Conservation (phyloP, 108 stramenopile genomes). For the Skeletonema costatum region DNA sequence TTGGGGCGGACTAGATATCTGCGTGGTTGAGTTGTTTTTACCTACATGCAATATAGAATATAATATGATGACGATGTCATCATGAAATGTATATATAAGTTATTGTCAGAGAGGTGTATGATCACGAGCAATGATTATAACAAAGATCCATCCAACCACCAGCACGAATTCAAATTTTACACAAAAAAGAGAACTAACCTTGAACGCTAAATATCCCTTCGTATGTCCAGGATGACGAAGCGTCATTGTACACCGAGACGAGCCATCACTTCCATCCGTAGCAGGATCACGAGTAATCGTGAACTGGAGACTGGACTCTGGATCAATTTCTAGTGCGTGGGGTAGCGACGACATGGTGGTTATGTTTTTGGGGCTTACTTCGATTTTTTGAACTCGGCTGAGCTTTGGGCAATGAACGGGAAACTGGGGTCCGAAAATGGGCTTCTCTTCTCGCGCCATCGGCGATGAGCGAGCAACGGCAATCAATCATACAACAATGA, state of each 20-base stretch:
- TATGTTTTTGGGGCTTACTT: background rate
- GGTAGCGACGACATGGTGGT: conserved; percentile 10
- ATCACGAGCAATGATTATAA: background rate
- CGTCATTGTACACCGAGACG: conserved; percentile 70
- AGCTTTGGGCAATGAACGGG: background rate
- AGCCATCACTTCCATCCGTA: conserved; percentile 36
- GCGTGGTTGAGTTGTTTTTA: conserved; percentile 92
- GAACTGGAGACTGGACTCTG: conserved; percentile 77
- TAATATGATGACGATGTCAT: background rate
- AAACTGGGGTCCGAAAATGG: background rate
- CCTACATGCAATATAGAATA: too few relatives aligned
- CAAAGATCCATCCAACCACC: too few relatives aligned
- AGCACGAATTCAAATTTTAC: background rate
- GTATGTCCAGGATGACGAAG: conserved; percentile 71
- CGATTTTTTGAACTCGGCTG: background rate
- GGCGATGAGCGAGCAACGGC: background rate
- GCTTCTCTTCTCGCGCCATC: background rate
- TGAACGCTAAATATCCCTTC: conserved; percentile 74
- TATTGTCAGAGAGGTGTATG: background rate
- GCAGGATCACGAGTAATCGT: conserved; percentile 55
- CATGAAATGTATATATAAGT: background rate
- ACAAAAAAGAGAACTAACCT: conserved; percentile 53
- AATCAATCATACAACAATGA: background rate
- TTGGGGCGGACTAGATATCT: conserved; percentile 92
- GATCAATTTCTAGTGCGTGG: conserved; percentile 66